Evolutionary conservation across 2,329 filamentous ascomycete genomes (phyloP), one percentile per base, ranked within the genome.

Genomic region (Claviceps monticola): DNA sequence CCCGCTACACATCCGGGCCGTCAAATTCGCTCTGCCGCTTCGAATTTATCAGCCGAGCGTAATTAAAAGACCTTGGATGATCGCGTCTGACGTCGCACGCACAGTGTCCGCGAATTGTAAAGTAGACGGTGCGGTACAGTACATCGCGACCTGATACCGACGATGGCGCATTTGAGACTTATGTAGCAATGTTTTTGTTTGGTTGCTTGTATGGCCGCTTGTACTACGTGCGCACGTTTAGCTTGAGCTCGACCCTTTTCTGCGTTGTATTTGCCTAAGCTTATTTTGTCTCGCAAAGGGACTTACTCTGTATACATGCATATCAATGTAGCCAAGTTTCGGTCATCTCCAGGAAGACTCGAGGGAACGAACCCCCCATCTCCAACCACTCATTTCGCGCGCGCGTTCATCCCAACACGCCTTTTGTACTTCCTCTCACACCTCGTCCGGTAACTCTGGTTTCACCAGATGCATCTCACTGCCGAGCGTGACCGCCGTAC

Each of bases 401-500:
- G 34, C 45, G 36, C 29, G 26, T 19, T 46, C 45, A 46, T 46
- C 45, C 45, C 26, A 46, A 46, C 45, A 46, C 45, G 2, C 6
- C 16, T n/a, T 17, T 41, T 41, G 16, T 41, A 5, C 26, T 5
- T 8, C n/a, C 38, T 29, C 7, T 41, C 23, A 17, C 36, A 26
- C 38, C 9, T 49, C 21, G 47, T 17, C 47, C 38, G 48, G 29
- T 44, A 36, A 19, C 17, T 23, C 39, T 34, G 26, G 41, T 50
- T 50, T 50, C 41, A 50, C 48, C 39, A 50, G 48, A 43, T 50
- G 39, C 39, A 34, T 50, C 48, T 44, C 48, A 44, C 39, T 37
- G 41, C 48, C 48, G 39, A 44, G n/a, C 26, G 23, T 44, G 29
- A 34, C 38, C 5, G 19, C 47, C 37, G 26, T 14, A 13, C 36